Evolutionary conservation across 192 early-diverging fungal species (phyloP), one percentile per base, ranked within the genome.

Genomic region (Dissophora ornata): DNA sequence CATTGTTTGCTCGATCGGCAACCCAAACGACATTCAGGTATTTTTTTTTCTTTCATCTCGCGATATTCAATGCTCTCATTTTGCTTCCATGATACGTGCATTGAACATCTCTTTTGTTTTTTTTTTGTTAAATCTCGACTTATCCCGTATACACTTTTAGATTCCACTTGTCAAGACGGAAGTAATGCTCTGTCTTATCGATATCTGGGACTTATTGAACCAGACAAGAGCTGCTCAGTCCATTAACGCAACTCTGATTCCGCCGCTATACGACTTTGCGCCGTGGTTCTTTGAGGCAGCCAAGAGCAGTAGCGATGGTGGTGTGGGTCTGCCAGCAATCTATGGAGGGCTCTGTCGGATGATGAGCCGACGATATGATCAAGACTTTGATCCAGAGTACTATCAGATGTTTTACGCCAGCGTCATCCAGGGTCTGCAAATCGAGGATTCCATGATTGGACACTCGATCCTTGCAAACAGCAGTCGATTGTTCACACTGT

Each of bases 241-340:
- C 19, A 26, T 57, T 19, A 55, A 56, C n/a, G 56, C 55, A 9
- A 77, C 54, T 18, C 4, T 68, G 18, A 87, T 89, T 54, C 94
- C 93, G 2, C 80, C 87, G 7, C 78, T 94, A 1, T 93, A 90
- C 46, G 91, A 95, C 41, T 88, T 93, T 67, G 77, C 88, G 8
- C 83, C 89, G 2, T 94, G 93, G 92, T 64, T 95, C 22, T 90
- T 96, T 44, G 83, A 94, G 70, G 90, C 92, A 0, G 74, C 59
- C 30, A 71, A 45, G 51, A 70, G 62, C n/a, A 52, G 25, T 50
- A 94, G 89, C 41, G 83, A 89, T 21, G 90, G 80, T 55, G 80
- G 81, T 26, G 82, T 86, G 25, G 92, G 94, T 24, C 69, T 86
- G 19, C 86, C 86, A 21, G 64, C 82, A 1, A 94, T 94, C 5